Percentiles rank a stretch among this genome's conserved stretches.
These are phyloP conservation scores for Hanseniaspora occidentalis DNA, from an alignment of 805 yeast genomes.

Conservation along the genomic window DNA sequence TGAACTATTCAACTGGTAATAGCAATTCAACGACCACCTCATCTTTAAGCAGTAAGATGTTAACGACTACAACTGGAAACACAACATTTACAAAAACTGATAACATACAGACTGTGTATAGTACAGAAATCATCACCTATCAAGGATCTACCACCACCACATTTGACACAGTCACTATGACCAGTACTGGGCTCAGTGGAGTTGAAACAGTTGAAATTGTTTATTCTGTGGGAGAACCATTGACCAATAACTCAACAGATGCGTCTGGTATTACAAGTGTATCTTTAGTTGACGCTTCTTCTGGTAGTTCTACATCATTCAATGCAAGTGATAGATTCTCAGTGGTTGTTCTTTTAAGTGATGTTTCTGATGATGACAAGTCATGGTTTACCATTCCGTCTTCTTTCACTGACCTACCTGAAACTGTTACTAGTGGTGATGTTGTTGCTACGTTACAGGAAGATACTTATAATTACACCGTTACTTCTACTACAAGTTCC, in stretches of 20 bases:
- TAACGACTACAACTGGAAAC: background rate
- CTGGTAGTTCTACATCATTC: background rate
- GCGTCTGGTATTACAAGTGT: background rate
- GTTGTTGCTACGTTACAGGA: background rate
- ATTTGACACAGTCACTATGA: background rate
- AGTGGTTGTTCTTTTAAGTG: no score
- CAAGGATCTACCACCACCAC: background rate
- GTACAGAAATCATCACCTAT: background rate
- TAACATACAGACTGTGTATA: background rate
- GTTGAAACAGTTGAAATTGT: background rate
- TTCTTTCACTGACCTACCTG: background rate
- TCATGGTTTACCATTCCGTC: background rate
- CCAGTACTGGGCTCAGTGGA: background rate
- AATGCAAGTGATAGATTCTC: constrained; percentile 1
- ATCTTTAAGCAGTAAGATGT: background rate
- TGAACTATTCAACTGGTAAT: background rate
- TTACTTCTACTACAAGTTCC: background rate
- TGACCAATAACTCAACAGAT: background rate
- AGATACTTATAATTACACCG: no score
- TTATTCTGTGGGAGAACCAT: background rate
- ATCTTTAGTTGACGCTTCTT: background rate
- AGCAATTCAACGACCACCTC: background rate
- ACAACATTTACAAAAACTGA: no score
- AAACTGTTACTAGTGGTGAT: background rate
- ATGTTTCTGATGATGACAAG: no score